phyloP scores from a whole-genome alignment of 345 rosid species.

The Ricinus communis region DNA sequence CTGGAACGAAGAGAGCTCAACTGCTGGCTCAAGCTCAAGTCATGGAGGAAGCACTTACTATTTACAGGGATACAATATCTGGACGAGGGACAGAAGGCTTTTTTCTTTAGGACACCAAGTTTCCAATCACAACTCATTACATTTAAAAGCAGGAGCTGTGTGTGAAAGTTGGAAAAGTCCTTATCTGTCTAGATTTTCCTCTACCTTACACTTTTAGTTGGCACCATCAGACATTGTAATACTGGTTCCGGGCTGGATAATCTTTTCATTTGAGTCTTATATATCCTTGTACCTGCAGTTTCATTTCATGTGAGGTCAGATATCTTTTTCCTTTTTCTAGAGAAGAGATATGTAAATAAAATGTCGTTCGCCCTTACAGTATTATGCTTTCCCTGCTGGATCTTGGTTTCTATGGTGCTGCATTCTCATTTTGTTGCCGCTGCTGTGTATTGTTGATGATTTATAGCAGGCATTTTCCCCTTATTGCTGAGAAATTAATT shows the following conservation, averaged over 20 bases:
- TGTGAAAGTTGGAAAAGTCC: not conserved
- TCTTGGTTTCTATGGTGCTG: not conserved
- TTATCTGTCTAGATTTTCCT: not conserved
- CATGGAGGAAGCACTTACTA: conserved; percentile 84
- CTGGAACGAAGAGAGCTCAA: conserved; percentile 79
- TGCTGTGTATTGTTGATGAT: too few species aligned
- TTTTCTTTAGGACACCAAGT: conserved; percentile 32
- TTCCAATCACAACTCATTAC: too few species aligned
- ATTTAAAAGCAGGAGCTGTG: not conserved
- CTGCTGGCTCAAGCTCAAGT: conserved; percentile 72
- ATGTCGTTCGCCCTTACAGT: not conserved
- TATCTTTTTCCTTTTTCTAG: too few species aligned
- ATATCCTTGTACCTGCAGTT: not conserved
- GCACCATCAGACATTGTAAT: too few species aligned
- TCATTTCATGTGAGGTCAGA: not conserved
- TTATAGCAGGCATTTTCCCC: too few species aligned
- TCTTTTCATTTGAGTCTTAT: not conserved
- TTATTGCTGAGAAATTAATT: too few species aligned
- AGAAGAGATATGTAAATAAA: not conserved
- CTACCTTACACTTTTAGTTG: not conserved
- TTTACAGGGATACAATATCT: conserved; percentile 60
- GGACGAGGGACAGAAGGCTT: conserved; percentile 80
- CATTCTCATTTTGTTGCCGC: too few species aligned
- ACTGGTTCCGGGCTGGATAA: too few species aligned
- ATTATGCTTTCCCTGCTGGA: not conserved